Evolutionary conservation across 2,329 filamentous ascomycete genomes (phyloP), one percentile per base, ranked within the genome.

Genomic region (Colletotrichum tofieldiae): DNA sequence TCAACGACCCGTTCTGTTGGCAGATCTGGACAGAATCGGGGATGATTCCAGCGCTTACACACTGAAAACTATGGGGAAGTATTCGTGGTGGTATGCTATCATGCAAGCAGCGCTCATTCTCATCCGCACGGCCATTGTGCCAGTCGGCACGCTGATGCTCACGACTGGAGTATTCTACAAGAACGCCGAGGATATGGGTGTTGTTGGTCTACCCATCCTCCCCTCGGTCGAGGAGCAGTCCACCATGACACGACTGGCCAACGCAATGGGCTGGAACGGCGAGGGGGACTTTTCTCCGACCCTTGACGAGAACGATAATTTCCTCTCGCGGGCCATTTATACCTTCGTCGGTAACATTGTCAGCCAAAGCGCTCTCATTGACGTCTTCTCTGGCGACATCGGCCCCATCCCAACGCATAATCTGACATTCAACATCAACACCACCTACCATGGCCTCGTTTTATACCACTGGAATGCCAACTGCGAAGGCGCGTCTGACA

Each of bases 41-140:
- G 66, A 65, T 60, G 66, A 69, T 20, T 69, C 66, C 5, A 69
- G 66, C 32, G 60, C 66, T 23, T 69, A 51, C 51, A 69, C 66
- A 18, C 52, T 69, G 5, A 11, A 26, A 2, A 29, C 52, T 3
- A 45, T 60, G 61, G 67, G 54, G 0, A 59, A 66, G 29, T 70
- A 54, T 26, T 70, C 67, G 20, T 60, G 61, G 61, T 60, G 67
- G 67, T 66, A 70, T 11, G 61, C 54, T 5, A n/a, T 70, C 26
- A 54, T 70, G 54, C 67, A 70, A 32, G 67, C 61, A 4, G 62
- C 54, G 0, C 61, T 70, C 41, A 59, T 70, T 6, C 35, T 65
- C 20, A 65, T 69, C 16, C 60, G 66, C 18, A 69, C 66, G 14
- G 49, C 51, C 29, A 58, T 69, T 32, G 67, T 70, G 16, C 61